Conservation (phyloP, 2,329 filamentous ascomycete genomes). For the Corynespora cassiicola region DNA sequence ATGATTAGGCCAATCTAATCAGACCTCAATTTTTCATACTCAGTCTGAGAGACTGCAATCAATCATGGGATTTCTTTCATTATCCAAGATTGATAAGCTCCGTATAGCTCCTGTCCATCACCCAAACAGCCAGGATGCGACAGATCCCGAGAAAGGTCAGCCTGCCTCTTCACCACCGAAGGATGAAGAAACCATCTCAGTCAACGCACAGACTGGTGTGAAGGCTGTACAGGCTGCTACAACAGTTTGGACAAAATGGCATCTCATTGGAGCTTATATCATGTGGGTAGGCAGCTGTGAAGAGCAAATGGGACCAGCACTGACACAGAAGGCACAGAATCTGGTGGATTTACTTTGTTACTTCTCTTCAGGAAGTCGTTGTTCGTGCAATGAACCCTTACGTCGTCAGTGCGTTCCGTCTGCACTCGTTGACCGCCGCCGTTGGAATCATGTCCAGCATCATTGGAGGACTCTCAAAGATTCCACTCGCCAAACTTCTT, state of each 20-base stretch:
- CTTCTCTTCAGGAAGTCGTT: constrained; percentile 52
- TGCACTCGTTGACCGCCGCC: constrained; percentile 40
- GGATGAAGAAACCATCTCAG: constrained; percentile 15
- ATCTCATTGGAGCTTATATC: constrained; percentile 40
- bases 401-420: constrained; percentile 43
- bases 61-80: too few species aligned
- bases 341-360: constrained; percentile 55
- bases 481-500: constrained; percentile 46
- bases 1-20: too few species aligned
- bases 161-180: constrained; percentile 7
- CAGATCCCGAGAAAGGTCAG: constrained; percentile 13
- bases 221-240: constrained; percentile 46
- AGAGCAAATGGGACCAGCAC: too few species aligned
- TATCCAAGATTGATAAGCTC: too few species aligned
- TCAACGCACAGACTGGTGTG: constrained; percentile 42
- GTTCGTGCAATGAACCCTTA: constrained; percentile 46
- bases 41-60: too few species aligned
- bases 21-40: too few species aligned
- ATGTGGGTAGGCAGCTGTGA: constrained; percentile 42
- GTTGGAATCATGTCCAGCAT: constrained; percentile 40
- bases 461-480: constrained; percentile 40
- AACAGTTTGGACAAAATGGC: constrained; percentile 44
- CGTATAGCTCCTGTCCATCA: too few species aligned
- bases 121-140: too few species aligned
- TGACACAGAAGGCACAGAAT: constrained; percentile 37